phyloP scores from a whole-genome alignment of 305 asterid genomes.

The Nicotiana rustica region DNA sequence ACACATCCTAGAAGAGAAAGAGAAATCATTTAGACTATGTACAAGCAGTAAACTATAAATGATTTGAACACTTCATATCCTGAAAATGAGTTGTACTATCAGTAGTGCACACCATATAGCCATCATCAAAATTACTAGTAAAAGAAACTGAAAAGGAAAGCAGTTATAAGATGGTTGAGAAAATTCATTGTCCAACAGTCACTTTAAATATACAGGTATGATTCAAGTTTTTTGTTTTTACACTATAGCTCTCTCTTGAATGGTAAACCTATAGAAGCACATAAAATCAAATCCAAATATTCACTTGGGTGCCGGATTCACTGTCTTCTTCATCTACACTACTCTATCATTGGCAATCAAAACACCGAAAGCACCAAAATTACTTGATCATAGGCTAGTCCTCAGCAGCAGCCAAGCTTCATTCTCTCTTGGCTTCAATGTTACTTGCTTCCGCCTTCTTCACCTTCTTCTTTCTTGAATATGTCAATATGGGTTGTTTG shows the following conservation, averaged over 20 bases:
- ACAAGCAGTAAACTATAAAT: neutral
- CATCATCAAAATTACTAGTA: neutral
- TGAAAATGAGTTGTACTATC: slow-evolving; percentile 19
- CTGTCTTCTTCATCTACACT: slow-evolving; percentile 21
- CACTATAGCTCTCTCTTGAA: neutral
- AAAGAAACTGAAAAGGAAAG: neutral
- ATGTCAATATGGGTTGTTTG: slow-evolving; percentile 28
- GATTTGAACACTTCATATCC: neutral
- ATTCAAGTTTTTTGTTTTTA: neutral
- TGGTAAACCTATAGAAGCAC: neutral
- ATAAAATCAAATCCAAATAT: neutral
- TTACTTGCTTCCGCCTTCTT: slow-evolving; percentile 13
- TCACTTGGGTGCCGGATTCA: slow-evolving; percentile 16
- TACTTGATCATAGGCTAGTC: slow-evolving; percentile 19
- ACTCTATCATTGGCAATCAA: slow-evolving; percentile 18
- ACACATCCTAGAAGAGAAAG: no score
- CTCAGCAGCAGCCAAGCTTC: slow-evolving; percentile 7
- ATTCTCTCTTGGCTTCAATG: slow-evolving; percentile 16
- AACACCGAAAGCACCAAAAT: slow-evolving; percentile 11
- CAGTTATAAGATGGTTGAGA: neutral
- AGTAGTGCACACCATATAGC: neutral
- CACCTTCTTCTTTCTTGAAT: slow-evolving; percentile 23
- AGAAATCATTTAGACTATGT: neutral
- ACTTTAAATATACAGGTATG: slow-evolving; percentile 28
- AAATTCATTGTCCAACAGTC: neutral